Evolutionary conservation across 2,329 filamentous ascomycete species (phyloP).

Genomic region (Sclerotinia spermophila): DNA sequence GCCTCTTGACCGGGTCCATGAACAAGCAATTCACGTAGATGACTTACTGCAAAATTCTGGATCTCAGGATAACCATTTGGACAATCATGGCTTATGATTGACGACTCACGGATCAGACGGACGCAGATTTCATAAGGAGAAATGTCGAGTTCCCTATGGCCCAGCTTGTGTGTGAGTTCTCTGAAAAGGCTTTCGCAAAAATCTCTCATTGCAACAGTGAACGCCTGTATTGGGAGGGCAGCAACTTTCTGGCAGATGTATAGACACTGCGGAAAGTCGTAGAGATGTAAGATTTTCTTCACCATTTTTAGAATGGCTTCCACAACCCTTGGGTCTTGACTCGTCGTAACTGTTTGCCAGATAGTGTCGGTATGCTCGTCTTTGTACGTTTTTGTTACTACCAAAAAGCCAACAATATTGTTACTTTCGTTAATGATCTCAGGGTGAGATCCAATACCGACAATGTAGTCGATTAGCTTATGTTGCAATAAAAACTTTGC

Average conservation of each 20-base stretch:
- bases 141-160: conserved; percentile 45
- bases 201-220: conserved; percentile 58
- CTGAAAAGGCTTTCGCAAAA: conserved; percentile 58
- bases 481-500: conserved; percentile 66
- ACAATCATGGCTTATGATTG: conserved; percentile 50
- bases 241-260: conserved; percentile 71
- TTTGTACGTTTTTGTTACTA: conserved; percentile 72
- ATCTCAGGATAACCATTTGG: conserved; percentile 58
- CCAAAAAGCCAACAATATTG: conserved; percentile 84
- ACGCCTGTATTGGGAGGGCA: conserved; percentile 58
- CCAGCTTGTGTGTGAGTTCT: conserved; percentile 34
- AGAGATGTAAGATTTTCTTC: conserved; percentile 46
- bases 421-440: conserved; percentile 78
- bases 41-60: conserved; percentile 58
- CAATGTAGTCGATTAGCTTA: conserved; percentile 77
- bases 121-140: conserved; percentile 56
- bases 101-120: conserved; percentile 69
- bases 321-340: conserved; percentile 79
- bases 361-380: conserved; percentile 70
- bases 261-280: conserved; percentile 49
- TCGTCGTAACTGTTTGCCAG: conserved; percentile 78
- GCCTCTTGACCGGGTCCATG: conserved; percentile 53
- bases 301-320: conserved; percentile 73
- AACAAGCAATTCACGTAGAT: conserved; percentile 58
- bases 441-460: conserved; percentile 87